Evolutionary conservation across 2,329 filamentous ascomycete genomes (phyloP).

Genomic region (Emergomyces orientalis): DNA sequence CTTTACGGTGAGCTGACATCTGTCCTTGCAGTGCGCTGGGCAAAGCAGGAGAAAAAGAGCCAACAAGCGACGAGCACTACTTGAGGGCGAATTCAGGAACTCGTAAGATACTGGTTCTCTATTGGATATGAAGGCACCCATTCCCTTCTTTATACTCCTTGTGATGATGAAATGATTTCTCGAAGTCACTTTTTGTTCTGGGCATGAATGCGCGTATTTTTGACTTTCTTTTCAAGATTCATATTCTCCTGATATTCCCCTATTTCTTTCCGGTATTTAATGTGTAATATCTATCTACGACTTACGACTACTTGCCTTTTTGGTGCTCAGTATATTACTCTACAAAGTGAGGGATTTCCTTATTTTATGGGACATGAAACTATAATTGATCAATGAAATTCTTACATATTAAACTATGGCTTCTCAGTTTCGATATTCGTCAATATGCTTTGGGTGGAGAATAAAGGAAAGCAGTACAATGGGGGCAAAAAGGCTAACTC

Average conservation of each 20-base stretch:
- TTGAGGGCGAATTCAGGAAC: background rate
- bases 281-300: background rate
- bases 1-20: constrained; percentile 7
- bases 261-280: background rate
- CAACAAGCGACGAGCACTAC: constrained; percentile 16
- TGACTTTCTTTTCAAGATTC: background rate
- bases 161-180: background rate
- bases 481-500: background rate
- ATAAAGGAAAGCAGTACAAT: background rate
- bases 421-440: background rate
- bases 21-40: constrained; percentile 43
- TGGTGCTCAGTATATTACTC: background rate
- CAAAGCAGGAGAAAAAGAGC: constrained; percentile 68
- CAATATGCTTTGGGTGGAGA: background rate
- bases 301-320: background rate
- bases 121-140: background rate
- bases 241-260: background rate
- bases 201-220: background rate
- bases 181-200: background rate
- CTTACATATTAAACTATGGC: background rate
- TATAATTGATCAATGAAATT: background rate
- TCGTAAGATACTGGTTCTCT: background rate
- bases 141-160: background rate
- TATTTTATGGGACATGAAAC: background rate
- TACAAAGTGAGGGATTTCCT: background rate